phyloP scores from a whole-genome alignment of 768 basidiomycete genomes.

The Albatrellus ellisii region DNA sequence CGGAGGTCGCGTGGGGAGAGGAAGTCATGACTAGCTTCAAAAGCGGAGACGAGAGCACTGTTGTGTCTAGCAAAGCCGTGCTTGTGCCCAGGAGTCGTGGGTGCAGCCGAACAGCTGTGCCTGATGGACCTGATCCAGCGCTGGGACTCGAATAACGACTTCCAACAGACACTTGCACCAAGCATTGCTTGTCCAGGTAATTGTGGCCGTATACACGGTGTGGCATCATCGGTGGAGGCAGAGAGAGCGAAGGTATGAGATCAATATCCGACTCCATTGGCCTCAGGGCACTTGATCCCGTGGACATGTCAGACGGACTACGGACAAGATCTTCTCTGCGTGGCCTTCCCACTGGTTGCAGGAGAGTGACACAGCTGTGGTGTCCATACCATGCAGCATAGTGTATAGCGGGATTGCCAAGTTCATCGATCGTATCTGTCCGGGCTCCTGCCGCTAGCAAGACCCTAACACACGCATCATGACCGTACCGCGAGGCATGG shows the following conservation, averaged over 20 bases:
- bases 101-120: slow-evolving; percentile 47
- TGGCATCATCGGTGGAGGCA: slow-evolving; percentile 97
- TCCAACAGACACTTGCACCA: slow-evolving; percentile 82
- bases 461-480: slow-evolving; percentile 56
- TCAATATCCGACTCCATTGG: slow-evolving; percentile 65
- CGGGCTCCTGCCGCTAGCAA: slow-evolving; percentile 71
- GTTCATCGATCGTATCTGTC: slow-evolving; percentile 70
- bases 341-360: slow-evolving; percentile 23
- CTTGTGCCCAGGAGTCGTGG: slow-evolving; percentile 62
- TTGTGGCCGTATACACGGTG: slow-evolving; percentile 97
- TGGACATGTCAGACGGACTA: slow-evolving; percentile 17
- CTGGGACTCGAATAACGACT: slow-evolving; percentile 32
- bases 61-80: slow-evolving; percentile 51
- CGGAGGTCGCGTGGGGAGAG: slow-evolving; percentile 67
- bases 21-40: slow-evolving; percentile 95
- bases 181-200: slow-evolving; percentile 73
- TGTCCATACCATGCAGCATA: slow-evolving; percentile 98
- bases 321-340: slow-evolving; percentile 15
- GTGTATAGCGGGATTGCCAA: slow-evolving; percentile 74
- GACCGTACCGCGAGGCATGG: slow-evolving; percentile 86
- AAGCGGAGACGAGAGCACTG: slow-evolving; percentile 62
- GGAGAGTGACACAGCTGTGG: slow-evolving; percentile 45
- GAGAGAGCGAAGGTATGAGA: slow-evolving; percentile 83
- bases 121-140: slow-evolving; percentile 22
- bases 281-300: slow-evolving; percentile 14